These are phyloP conservation scores for Dianthus caryophyllus DNA, from an alignment of 148 eudicot genomes.

Conservation along the genomic window DNA sequence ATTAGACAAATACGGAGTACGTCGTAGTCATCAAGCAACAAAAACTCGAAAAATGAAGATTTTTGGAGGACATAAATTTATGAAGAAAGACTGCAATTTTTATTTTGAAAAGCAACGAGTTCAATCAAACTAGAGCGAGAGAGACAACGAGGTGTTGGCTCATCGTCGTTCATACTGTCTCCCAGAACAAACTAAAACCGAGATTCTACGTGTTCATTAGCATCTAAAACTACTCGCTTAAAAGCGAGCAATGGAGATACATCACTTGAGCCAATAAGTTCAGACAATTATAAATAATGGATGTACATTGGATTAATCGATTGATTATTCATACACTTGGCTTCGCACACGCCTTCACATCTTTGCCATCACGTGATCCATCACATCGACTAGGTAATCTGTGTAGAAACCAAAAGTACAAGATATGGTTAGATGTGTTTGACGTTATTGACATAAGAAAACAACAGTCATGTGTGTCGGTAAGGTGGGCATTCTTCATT, in stretches of 20 bases:
- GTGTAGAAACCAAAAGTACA: background rate
- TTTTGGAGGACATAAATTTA: background rate
- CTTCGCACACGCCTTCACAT: constrained; percentile 26
- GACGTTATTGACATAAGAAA: background rate
- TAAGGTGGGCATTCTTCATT: no score
- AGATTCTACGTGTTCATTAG: constrained; percentile 2
- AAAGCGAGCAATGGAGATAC: constrained; percentile 13
- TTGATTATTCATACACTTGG: constrained; percentile 1
- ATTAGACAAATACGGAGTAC: no score
- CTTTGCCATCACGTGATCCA: constrained; percentile 40
- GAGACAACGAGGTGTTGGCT: constrained; percentile 87
- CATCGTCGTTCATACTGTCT: constrained; percentile 24
- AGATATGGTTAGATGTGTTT: background rate
- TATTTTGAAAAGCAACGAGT: background rate
- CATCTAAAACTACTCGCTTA: background rate
- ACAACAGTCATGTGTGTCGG: background rate
- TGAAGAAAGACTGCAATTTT: background rate
- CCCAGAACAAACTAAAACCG: background rate
- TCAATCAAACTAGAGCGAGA: constrained; percentile 9
- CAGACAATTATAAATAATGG: background rate
- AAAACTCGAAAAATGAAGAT: no score
- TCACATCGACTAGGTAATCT: constrained; percentile 41
- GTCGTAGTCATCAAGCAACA: no score
- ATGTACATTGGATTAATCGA: constrained; percentile 6
- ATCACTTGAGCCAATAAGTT: constrained; percentile 1